Evolutionary conservation across 768 basidiomycete species (phyloP), one percentile per base, ranked within the genome.

Genomic region (Lenzites betulinus): DNA sequence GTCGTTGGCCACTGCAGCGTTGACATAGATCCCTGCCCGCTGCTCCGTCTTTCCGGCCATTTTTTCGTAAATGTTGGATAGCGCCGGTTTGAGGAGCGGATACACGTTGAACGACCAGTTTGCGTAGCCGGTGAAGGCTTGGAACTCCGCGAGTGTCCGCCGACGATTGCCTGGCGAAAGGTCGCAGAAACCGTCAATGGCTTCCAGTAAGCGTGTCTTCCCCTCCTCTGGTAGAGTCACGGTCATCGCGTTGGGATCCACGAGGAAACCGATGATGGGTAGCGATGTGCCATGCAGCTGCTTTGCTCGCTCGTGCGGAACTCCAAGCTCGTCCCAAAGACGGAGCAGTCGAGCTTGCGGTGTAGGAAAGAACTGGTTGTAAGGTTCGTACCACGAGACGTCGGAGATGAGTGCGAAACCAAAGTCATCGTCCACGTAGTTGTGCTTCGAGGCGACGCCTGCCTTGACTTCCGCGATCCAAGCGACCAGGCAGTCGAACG

Each of bases 51-150:
- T 74, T 0, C 71, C 71, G 0, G 47, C 26, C 1, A 73, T n/a
- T n/a, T n/a, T n/a, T n/a, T n/a, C n/a, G n/a, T n/a, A n/a, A n/a
- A n/a, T n/a, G n/a, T n/a, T n/a, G 5, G 47, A 63, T 3, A 78
- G 66, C 1, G 58, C 67, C 0, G 76, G 77, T 0, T 66, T 62
- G 0, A 76, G 58, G 0, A 74, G 61, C 0, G 76, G 75, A 26
- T 63, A 74, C 1, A 76, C 73, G 51, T 79, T 79, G 30, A 79
- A 64, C 0, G 53, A 50, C 78, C 79, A 81, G 56, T 79, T 81
- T 12, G 75, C 39, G 63, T 70, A 75, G 0, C 79, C 79, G 0
- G 70, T 71, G 1, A 79, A 54, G 0, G 41, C 42, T 51, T 76
- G 75, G 22, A 71, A 78, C 0, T 75, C 67, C 1, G 63, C 39